A percentile compares a stretch with the other conserved stretches of the same genome.
Evolutionary conservation across 2,329 filamentous ascomycete genomes (phyloP).

Genomic region (Graphilbum ipis-grandicollis): DNA sequence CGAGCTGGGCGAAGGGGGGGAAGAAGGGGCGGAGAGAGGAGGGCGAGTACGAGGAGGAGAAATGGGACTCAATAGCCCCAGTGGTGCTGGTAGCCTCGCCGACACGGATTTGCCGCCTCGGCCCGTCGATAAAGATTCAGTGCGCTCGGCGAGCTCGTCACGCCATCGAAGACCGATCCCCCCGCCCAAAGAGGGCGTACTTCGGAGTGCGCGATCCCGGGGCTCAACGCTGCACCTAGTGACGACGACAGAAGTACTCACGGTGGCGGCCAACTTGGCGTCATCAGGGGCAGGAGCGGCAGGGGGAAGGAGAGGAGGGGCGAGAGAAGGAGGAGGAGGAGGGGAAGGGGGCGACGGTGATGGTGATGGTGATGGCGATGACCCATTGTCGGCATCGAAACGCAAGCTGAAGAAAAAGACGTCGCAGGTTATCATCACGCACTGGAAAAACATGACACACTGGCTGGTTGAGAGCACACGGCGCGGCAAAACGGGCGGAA

Average conservation of each 20-base stretch:
- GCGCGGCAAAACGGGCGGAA: constrained; percentile 28
- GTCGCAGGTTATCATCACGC: constrained; percentile 39
- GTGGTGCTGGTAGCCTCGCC: too few species aligned
- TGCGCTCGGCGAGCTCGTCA: constrained; percentile 61
- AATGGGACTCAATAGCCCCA: too few species aligned
- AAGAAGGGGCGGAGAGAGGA: too few species aligned
- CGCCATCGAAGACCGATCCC: constrained; percentile 57
- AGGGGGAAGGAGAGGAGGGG: too few species aligned
- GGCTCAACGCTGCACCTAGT: constrained; percentile 80
- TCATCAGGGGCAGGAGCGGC: constrained; percentile 8
- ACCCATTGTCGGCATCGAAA: constrained; percentile 10
- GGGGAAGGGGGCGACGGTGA: too few species aligned
- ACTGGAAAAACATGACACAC: constrained; percentile 48
- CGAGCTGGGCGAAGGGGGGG: constrained; percentile 20
- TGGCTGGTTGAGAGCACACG: constrained; percentile 44
- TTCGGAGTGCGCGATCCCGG: constrained; percentile 52
- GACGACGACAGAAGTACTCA: constrained; percentile 39
- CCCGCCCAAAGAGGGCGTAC: constrained; percentile 66
- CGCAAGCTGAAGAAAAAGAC: constrained; percentile 38
- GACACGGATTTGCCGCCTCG: constrained; percentile 38
- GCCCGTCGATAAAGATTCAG: constrained; percentile 62
- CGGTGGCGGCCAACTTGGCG: constrained; percentile 11
- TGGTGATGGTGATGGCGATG: too few species aligned
- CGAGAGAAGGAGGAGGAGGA: background rate
- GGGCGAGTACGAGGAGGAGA: too few species aligned